These are phyloP conservation scores for Myxozyma neglecta DNA, from an alignment of 805 yeast genomes.

Conservation along the genomic window DNA sequence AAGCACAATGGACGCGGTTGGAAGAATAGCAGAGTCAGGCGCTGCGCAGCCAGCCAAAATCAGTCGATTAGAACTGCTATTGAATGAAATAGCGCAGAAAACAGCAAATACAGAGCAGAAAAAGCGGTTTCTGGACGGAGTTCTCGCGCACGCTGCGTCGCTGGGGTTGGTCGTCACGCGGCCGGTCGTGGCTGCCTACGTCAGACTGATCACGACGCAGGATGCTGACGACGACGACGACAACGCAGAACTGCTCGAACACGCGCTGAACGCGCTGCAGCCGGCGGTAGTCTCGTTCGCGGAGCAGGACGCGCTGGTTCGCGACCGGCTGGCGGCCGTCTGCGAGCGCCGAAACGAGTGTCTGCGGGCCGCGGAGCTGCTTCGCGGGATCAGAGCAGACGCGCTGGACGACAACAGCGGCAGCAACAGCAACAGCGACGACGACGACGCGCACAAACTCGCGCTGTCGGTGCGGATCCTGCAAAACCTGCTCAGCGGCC, in stretches of 20 bases:
- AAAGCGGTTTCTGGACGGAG: constrained; percentile 9
- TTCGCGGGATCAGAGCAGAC: constrained; percentile 34
- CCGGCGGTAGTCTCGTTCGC: constrained; percentile 33
- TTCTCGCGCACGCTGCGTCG: constrained; percentile 13
- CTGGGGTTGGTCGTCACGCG: constrained; percentile 27
- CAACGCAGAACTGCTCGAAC: background rate
- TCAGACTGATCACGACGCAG: constrained; percentile 5
- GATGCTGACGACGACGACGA: background rate
- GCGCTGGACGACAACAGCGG: constrained; percentile 22
- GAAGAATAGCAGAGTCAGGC: constrained; percentile 1
- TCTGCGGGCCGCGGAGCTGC: constrained; percentile 34
- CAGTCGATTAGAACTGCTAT: constrained; percentile 2
- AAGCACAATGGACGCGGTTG: constrained; percentile 7
- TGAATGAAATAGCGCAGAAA: too few relatives aligned
- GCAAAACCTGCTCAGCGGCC: too few relatives aligned
- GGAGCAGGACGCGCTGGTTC: constrained; percentile 33
- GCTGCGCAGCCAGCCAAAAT: constrained; percentile 24
- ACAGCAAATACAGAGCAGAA: background rate
- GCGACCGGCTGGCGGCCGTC: constrained; percentile 35
- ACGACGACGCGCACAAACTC: constrained; percentile 35
- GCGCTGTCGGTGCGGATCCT: constrained; percentile 34
- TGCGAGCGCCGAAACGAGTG: constrained; percentile 29
- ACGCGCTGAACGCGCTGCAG: constrained; percentile 15
- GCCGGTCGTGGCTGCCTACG: constrained; percentile 22
- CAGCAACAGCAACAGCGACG: too few relatives aligned